phyloP scores from a whole-genome alignment of 768 basidiomycete species.

The Cytidiella melzeri region DNA sequence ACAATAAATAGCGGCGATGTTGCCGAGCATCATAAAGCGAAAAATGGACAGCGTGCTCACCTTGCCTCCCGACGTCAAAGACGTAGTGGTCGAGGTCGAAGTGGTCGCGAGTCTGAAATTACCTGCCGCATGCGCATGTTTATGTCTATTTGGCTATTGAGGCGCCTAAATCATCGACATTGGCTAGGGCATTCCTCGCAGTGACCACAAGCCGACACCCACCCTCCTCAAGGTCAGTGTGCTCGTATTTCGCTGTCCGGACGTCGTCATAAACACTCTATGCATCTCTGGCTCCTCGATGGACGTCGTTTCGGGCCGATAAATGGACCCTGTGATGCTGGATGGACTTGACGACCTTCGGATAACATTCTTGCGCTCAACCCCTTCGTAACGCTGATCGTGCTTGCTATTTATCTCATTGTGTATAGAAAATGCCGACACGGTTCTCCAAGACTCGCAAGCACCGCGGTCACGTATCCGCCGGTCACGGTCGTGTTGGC shows the following conservation, averaged over 20 bases:
- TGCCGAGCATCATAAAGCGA: slow-evolving; percentile 42
- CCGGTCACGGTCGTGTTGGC: slow-evolving; percentile 99
- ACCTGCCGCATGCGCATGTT: too few relatives aligned
- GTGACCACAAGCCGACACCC: slow-evolving; percentile 24
- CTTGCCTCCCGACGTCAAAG: slow-evolving; percentile 3
- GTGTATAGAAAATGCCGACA: slow-evolving; percentile 77
- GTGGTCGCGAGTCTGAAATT: slow-evolving; percentile 1
- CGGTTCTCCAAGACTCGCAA: slow-evolving; percentile 96
- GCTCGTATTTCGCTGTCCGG: slow-evolving; percentile 20
- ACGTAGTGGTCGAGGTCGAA: slow-evolving; percentile 8
- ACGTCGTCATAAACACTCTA: slow-evolving; percentile 17
- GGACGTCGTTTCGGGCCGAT: slow-evolving; percentile 16
- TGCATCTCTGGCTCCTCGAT: slow-evolving; percentile 9
- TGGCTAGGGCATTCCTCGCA: slow-evolving; percentile 12
- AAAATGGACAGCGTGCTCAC: slow-evolving; percentile 14
- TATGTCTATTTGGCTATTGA: slow-evolving; percentile 4
- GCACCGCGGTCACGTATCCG: slow-evolving; percentile 98
- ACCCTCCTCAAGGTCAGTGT: slow-evolving; percentile 65
- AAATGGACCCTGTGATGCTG: slow-evolving; percentile 34
- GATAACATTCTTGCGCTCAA: slow-evolving; percentile 26
- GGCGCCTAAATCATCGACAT: slow-evolving; percentile 1
- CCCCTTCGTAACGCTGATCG: slow-evolving; percentile 4
- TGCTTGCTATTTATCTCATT: background rate
- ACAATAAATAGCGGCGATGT: slow-evolving; percentile 63
- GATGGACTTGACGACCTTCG: slow-evolving; percentile 40